Evolutionary conservation across 306 rosid genomes (phyloP).

Genomic region (Trifolium repens): DNA sequence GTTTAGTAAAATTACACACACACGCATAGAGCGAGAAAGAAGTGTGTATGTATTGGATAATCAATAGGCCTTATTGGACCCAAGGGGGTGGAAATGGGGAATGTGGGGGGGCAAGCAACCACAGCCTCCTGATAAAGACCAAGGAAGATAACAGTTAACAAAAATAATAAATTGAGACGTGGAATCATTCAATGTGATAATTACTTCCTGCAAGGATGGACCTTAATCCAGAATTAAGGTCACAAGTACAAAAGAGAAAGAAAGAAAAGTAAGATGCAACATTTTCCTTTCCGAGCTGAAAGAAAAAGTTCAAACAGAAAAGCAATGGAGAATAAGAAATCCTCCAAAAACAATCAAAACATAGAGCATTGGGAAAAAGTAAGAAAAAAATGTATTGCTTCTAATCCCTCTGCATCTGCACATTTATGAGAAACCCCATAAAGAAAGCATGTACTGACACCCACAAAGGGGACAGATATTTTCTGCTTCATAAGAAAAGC

Average conservation of each 20-base stretch:
- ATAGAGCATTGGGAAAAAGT: not conserved
- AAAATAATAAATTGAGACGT: slow-evolving; percentile 20
- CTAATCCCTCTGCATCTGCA: slow-evolving; percentile 29
- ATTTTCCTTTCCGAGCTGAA: not conserved
- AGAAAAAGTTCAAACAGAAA: slow-evolving; percentile 7
- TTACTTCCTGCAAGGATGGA: slow-evolving; percentile 4
- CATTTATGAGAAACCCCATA: slow-evolving; percentile 1
- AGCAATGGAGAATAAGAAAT: slow-evolving; percentile 17
- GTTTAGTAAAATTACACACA: not conserved
- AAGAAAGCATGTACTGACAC: slow-evolving; percentile 25
- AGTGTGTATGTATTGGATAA: not conserved
- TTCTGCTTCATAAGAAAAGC: slow-evolving; percentile 16
- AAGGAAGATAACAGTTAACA: slow-evolving; percentile 10
- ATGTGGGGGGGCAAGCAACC: not conserved
- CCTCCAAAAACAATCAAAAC: slow-evolving; percentile 18
- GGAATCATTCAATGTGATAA: slow-evolving; percentile 16
- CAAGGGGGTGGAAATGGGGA: not conserved
- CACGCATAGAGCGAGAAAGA: too few relatives aligned
- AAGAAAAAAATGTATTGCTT: slow-evolving; percentile 13
- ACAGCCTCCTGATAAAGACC: not conserved
- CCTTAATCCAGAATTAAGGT: slow-evolving; percentile 9
- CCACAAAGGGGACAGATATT: slow-evolving; percentile 7
- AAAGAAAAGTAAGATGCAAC: not conserved
- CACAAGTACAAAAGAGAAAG: not conserved
- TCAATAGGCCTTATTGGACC: not conserved